Evolutionary conservation across 2,329 filamentous ascomycete species (phyloP).

Genomic region (Epichloe elymi): DNA sequence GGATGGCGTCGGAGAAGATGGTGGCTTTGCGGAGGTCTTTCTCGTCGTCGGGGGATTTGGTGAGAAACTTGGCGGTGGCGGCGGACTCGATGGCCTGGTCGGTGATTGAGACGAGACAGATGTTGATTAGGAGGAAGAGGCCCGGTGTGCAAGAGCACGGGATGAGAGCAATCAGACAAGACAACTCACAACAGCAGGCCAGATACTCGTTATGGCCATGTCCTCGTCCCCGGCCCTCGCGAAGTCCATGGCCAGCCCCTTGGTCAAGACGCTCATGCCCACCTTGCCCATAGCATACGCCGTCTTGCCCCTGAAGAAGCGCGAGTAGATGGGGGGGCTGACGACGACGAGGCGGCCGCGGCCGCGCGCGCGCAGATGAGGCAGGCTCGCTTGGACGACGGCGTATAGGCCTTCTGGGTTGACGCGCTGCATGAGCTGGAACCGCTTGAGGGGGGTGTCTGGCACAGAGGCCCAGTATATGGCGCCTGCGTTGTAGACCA

Average conservation of each 20-base stretch:
- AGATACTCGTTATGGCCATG: constrained; percentile 72
- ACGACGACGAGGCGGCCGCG: constrained; percentile 62
- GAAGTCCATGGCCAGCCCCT: constrained; percentile 74
- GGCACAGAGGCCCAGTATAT: constrained; percentile 74
- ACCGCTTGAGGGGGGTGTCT: constrained; percentile 61
- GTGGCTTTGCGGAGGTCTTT: constrained; percentile 52
- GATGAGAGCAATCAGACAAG: background rate
- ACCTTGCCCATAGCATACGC: constrained; percentile 72
- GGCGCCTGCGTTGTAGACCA: constrained; percentile 74
- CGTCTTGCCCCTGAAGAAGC: constrained; percentile 77
- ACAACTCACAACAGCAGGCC: constrained; percentile 58
- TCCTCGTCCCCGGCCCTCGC: constrained; percentile 36
- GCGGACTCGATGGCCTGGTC: constrained; percentile 54
- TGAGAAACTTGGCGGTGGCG: constrained; percentile 45
- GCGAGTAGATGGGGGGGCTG: constrained; percentile 70
- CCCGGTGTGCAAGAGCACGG: background rate
- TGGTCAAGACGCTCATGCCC: constrained; percentile 69
- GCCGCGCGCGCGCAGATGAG: constrained; percentile 37
- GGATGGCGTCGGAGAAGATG: constrained; percentile 69
- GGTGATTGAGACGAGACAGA: no score
- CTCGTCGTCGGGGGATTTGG: constrained; percentile 32
- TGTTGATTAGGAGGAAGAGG: no score
- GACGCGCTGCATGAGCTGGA: constrained; percentile 63
- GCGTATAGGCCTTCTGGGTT: constrained; percentile 68
- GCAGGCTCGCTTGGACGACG: constrained; percentile 53